Evolutionary conservation across 140 eudicot genomes (phyloP), one percentile per base, ranked within the genome.

Genomic region (Oenanthe javanica): DNA sequence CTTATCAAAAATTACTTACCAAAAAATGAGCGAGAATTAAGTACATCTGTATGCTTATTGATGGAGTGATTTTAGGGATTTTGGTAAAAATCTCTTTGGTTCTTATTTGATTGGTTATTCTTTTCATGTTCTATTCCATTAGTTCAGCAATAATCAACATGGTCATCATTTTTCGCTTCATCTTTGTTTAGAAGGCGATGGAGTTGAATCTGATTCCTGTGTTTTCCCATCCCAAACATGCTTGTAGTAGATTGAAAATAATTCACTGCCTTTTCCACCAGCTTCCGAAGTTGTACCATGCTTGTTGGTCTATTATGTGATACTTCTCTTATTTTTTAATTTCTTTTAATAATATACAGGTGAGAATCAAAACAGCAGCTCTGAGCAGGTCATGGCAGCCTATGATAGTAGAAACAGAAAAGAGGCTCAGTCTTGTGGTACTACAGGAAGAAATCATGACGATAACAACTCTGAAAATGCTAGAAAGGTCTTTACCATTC

Each of bases 401-500:
- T 40, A 38, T 74, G 85, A 79, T 42, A 85, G 82, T 80, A 72
- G 36, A 78, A 50, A 52, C 40, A 64, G 55, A 51, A 80, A 80
- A 79, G 84, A 75, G 83, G 84, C 77, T 76, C 81, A n/a, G 45
- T 79, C 88, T 36, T 55, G 76, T 79, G 75, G 79, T 78, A 85
- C 74, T 49, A 8, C 59, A 31, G 87, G 86, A 86, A 86, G 67
- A 64, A 80, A 78, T 79, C 76, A n/a, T 27, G 75, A 77, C 46
- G 81, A 77, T 79, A 82, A 79, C 81, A 87, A 74, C 82, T 79
- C 80, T 36, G 84, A 51, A 55, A 83, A 51, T 18, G 89, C 84
- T 83, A 96, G 89, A 77, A 89, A 93, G 97, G 97, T 93, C 80
- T 21, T 36, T 40, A 19, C 10, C 45, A 47, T 48, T n/a, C 43